phyloP scores from a whole-genome alignment of 192 early-diverging fungal genomes.

The Rhizophagus prolifer region DNA sequence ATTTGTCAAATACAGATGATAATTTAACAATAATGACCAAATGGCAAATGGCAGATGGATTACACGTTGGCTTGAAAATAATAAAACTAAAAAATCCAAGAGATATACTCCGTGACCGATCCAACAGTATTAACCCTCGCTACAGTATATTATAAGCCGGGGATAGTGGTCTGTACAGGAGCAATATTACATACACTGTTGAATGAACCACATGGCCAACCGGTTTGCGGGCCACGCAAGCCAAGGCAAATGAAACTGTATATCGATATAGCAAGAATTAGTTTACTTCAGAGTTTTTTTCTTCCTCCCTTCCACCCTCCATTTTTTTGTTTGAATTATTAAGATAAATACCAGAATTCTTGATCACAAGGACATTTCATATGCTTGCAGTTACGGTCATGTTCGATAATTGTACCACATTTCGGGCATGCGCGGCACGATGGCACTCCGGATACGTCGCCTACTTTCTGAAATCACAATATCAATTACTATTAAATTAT shows the following conservation, averaged over 20 bases:
- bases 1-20: too few relatives aligned
- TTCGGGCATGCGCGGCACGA: constrained; percentile 12
- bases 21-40: too few relatives aligned
- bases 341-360: constrained; percentile 16
- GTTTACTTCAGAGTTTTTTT: not conserved
- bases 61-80: too few relatives aligned
- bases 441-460: constrained; percentile 1
- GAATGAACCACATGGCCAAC: not conserved
- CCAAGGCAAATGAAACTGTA: constrained; percentile 11
- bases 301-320: too few relatives aligned
- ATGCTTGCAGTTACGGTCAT: not conserved
- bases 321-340: constrained; percentile 12
- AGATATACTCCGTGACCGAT: too few relatives aligned
- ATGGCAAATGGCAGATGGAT: too few relatives aligned
- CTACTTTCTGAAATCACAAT: constrained; percentile 14
- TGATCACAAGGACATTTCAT: constrained; percentile 15
- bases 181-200: constrained; percentile 8
- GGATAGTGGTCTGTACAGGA: constrained; percentile 6
- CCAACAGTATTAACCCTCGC: not conserved
- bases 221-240: not conserved
- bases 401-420: constrained; percentile 23
- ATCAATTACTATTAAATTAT: constrained; percentile 8
- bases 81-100: too few relatives aligned
- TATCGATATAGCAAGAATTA: not conserved
- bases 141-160: constrained; percentile 9